Percentiles rank a stretch among this genome's conserved stretches.
phyloP scores from a whole-genome alignment of 2,329 filamentous ascomycete genomes.

The Neobulgaria alba region DNA sequence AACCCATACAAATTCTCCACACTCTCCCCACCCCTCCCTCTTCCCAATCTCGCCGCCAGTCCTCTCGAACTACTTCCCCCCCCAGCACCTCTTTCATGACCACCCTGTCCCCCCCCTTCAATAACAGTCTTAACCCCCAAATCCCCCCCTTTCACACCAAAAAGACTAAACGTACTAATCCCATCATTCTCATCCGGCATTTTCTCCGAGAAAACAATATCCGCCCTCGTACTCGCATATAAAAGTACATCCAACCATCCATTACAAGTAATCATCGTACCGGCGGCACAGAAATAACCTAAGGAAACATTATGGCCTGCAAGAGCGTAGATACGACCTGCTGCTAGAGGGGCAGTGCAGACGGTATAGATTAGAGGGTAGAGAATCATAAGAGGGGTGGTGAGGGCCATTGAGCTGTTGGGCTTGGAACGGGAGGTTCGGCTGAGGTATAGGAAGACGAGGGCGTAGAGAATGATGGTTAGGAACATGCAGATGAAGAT shows the following conservation, averaged over 20 bases:
- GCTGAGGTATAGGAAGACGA: conserved; percentile 24
- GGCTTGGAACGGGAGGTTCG: conserved; percentile 1
- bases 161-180: conserved; percentile 39
- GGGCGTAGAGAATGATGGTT: conserved; percentile 39
- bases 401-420: conserved; percentile 10
- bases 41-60: conserved; percentile 1
- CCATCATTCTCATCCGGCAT: conserved; percentile 38
- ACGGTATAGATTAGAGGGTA: conserved; percentile 62
- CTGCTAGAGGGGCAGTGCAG: conserved; percentile 59
- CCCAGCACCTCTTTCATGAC: not conserved
- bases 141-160: conserved; percentile 18
- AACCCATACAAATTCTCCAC: conserved; percentile 11
- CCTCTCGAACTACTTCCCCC: not conserved
- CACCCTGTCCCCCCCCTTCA: conserved; percentile 4
- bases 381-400: conserved; percentile 46
- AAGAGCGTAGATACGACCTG: conserved; percentile 56
- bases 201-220: conserved; percentile 42
- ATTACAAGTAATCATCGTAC: conserved; percentile 48
- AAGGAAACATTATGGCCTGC: conserved; percentile 42
- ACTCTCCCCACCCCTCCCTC: conserved; percentile 9
- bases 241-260: conserved; percentile 47
- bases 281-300: conserved; percentile 49
- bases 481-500: conserved; percentile 46
- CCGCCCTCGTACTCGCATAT: conserved; percentile 43
- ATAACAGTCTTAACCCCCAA: conserved; percentile 6